A percentile compares a stretch with the other conserved stretches of the same genome.
Evolutionary conservation across 2,329 filamentous ascomycete species (phyloP).

Genomic region (Chaetomium olivaceum): DNA sequence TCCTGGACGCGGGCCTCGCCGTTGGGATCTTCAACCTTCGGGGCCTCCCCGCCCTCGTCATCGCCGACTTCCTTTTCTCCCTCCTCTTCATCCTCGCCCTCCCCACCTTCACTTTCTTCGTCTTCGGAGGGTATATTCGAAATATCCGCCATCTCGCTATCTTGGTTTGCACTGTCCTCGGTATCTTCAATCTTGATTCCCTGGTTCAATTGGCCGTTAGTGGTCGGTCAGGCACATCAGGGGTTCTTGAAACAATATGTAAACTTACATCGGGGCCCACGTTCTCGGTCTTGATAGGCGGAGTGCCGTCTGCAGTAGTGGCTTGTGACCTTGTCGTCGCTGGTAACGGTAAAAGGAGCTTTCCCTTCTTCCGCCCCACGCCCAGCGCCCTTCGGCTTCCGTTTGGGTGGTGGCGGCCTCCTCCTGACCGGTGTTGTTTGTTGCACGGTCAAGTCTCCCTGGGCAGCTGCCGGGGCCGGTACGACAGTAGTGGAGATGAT

Average conservation of each 20-base stretch:
- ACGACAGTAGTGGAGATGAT: conserved; percentile 65
- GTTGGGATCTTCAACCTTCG: conserved; percentile 36
- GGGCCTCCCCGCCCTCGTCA: conserved; percentile 49
- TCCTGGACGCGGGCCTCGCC: conserved; percentile 36
- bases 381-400: conserved; percentile 76
- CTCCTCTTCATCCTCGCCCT: conserved; percentile 49
- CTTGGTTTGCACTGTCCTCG: conserved; percentile 47
- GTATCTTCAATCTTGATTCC: conserved; percentile 46
- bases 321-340: conserved; percentile 41
- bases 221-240: background rate
- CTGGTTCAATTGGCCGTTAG: conserved; percentile 34
- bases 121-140: conserved; percentile 50
- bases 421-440: conserved; percentile 51
- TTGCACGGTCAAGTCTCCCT: conserved; percentile 54
- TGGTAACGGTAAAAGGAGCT: conserved; percentile 46
- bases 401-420: conserved; percentile 73
- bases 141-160: conserved; percentile 56
- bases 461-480: conserved; percentile 57
- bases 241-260: background rate
- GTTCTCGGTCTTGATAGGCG: conserved; percentile 43
- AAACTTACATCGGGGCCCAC: conserved; percentile 44
- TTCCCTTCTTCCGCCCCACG: conserved; percentile 78
- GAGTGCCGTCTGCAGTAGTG: conserved; percentile 39
- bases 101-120: conserved; percentile 51
- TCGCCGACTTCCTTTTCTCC: conserved; percentile 45